phyloP scores from a whole-genome alignment of 768 basidiomycete genomes.

The Obba rivulosa region DNA sequence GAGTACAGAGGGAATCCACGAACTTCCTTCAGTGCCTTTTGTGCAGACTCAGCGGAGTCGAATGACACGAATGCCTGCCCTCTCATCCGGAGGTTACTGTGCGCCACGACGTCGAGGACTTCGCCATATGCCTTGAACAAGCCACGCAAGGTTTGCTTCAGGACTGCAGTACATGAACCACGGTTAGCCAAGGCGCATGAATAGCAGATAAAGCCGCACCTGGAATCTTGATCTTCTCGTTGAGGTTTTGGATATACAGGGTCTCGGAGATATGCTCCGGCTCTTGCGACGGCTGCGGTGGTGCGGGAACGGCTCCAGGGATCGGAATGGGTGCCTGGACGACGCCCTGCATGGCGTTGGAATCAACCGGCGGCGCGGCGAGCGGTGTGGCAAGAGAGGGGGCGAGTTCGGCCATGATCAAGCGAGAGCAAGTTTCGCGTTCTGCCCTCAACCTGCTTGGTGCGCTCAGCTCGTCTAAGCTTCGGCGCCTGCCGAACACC shows the following conservation, averaged over 20 bases:
- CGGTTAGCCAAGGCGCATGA: slow-evolving; percentile 8
- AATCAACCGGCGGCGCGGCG: slow-evolving; percentile 26
- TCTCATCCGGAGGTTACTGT: slow-evolving; percentile 92
- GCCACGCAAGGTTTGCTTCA: slow-evolving; percentile 82
- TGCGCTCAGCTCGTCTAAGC: no score
- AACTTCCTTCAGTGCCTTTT: slow-evolving; percentile 89
- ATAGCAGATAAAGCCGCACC: slow-evolving; percentile 33
- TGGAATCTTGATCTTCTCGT: slow-evolving; percentile 87
- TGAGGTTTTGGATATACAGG: slow-evolving; percentile 93
- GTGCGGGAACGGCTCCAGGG: slow-evolving; percentile 12
- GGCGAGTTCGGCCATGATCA: no score
- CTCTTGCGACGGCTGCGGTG: slow-evolving; percentile 21
- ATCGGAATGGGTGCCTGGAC: slow-evolving; percentile 20
- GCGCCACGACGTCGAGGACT: slow-evolving; percentile 93
- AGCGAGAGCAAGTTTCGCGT: no score
- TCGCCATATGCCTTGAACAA: slow-evolving; percentile 93
- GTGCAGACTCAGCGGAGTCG: slow-evolving; percentile 72
- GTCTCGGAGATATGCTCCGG: slow-evolving; percentile 68
- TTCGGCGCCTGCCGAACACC: no score
- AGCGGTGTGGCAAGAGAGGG: slow-evolving; percentile 14
- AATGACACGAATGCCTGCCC: slow-evolving; percentile 99
- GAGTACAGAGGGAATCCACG: slow-evolving; percentile 92
- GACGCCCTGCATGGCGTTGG: slow-evolving; percentile 22
- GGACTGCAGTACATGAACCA: slow-evolving; percentile 42
- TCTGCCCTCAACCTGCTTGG: no score